Conservation (phyloP, 805 yeast genomes). For the Vanderwaltozyma verrucispora region DNA sequence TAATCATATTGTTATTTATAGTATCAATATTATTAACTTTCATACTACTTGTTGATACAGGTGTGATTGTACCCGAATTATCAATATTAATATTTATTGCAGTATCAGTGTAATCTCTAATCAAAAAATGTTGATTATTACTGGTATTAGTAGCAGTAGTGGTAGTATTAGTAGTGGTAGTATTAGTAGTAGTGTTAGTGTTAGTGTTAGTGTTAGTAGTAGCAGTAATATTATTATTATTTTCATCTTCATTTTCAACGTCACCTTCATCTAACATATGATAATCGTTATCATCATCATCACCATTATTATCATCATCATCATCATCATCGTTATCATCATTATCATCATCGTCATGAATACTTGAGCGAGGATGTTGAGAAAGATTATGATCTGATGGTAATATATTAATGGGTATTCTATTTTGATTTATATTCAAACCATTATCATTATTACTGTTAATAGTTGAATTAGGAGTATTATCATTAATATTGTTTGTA, state of each 20-base stretch:
- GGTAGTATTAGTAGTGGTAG: not conserved
- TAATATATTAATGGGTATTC: no score
- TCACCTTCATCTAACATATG: no score
- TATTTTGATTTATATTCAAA: no score
- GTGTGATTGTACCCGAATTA: slow-evolving; percentile 5
- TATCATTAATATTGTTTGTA: not conserved
- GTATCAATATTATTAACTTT: no score
- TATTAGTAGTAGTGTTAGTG: not conserved
- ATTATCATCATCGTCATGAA: no score
- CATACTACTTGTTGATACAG: slow-evolving; percentile 1
- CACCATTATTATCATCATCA: not conserved
- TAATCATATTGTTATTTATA: no score
- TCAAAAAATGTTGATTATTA: not conserved
- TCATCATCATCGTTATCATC: no score
- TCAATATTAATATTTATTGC: not conserved
- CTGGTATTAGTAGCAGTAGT: not conserved
- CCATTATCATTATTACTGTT: not conserved
- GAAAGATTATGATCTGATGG: no score
- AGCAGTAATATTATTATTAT: no score
- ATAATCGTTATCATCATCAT: not conserved
- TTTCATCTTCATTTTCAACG: no score
- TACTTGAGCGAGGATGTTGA: no score
- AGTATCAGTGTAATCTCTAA: slow-evolving; percentile 8
- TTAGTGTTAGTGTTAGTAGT: not conserved
- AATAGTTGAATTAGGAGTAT: not conserved